Conservation (phyloP, 202 grass and related monocot species). For the Eragrostis tef region DNA sequence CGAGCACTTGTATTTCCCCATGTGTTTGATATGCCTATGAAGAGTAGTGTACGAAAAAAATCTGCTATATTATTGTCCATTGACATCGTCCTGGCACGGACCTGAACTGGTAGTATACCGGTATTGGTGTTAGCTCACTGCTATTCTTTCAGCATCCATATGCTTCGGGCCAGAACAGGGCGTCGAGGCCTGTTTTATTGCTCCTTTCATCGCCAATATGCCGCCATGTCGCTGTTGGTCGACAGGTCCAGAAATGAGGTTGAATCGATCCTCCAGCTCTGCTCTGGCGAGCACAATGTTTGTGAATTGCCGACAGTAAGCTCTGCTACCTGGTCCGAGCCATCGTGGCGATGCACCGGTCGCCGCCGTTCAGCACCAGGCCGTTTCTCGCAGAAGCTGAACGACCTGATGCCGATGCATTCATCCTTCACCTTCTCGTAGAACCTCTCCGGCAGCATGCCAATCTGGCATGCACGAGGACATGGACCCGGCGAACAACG, state of each 20-base stretch:
- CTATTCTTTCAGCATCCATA: slow-evolving; percentile 6
- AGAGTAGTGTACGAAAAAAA: background rate
- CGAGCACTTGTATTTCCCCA: background rate
- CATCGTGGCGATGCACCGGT: slow-evolving; percentile 31
- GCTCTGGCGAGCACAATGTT: too few species aligned
- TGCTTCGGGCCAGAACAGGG: slow-evolving; percentile 17
- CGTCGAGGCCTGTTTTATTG: background rate
- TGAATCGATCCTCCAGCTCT: background rate
- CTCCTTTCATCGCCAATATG: background rate
- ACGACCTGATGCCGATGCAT: slow-evolving; percentile 51
- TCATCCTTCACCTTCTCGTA: slow-evolving; percentile 73
- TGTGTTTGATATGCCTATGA: background rate
- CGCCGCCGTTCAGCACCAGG: slow-evolving; percentile 50
- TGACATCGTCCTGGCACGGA: background rate
- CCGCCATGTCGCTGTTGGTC: too few species aligned
- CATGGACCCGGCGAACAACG: too few species aligned
- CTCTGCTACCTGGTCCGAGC: too few species aligned
- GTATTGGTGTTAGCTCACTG: background rate
- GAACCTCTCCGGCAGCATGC: slow-evolving; percentile 67
- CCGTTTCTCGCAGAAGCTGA: slow-evolving; percentile 69
- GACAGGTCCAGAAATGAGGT: background rate
- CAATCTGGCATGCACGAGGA: slow-evolving; percentile 50
- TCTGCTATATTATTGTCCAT: background rate
- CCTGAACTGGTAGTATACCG: background rate
- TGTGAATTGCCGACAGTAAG: too few species aligned